Evolutionary conservation across 352 stramenopile genomes (phyloP).

Genomic region (Globisporangium solare): DNA sequence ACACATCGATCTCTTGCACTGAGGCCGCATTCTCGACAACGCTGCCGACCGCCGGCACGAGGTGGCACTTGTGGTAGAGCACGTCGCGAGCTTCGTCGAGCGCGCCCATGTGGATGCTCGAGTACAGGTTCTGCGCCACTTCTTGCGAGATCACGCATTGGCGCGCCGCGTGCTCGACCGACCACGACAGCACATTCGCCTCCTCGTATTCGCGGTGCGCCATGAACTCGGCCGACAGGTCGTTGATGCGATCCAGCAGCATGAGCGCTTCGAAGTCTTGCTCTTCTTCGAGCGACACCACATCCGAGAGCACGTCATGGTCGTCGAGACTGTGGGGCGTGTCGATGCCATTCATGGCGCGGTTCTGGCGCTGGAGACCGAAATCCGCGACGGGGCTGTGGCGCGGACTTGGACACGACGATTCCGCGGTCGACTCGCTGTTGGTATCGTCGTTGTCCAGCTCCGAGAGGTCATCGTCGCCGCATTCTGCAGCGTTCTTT

Average conservation of each 20-base stretch:
- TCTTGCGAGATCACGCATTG: conserved; percentile 58
- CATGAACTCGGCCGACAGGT: conserved; percentile 57
- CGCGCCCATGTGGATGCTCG: conserved; percentile 51
- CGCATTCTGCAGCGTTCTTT: neutral
- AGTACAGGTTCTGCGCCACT: conserved; percentile 60
- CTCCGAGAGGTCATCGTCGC: conserved; percentile 52
- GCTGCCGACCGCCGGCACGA: conserved; percentile 66
- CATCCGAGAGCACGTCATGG: conserved; percentile 45
- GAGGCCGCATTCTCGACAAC: conserved; percentile 37
- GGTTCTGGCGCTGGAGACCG: conserved; percentile 20
- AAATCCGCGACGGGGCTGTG: conserved; percentile 34
- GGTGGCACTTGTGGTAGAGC: conserved; percentile 79
- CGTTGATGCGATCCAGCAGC: conserved; percentile 65
- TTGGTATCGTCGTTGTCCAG: conserved; percentile 70
- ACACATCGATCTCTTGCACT: conserved; percentile 25
- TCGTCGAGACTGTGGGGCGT: conserved; percentile 25
- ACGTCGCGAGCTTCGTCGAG: conserved; percentile 72
- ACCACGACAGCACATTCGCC: conserved; percentile 60
- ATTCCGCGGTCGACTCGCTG: conserved; percentile 70
- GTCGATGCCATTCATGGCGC: conserved; percentile 4
- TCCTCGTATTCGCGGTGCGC: conserved; percentile 70
- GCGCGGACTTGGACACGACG: conserved; percentile 63
- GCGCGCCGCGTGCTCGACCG: conserved; percentile 62
- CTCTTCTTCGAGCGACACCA: conserved; percentile 49
- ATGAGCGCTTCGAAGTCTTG: conserved; percentile 61